Evolutionary conservation across 2,329 filamentous ascomycete genomes (phyloP).

Genomic region (Aspergillus cejpii): DNA sequence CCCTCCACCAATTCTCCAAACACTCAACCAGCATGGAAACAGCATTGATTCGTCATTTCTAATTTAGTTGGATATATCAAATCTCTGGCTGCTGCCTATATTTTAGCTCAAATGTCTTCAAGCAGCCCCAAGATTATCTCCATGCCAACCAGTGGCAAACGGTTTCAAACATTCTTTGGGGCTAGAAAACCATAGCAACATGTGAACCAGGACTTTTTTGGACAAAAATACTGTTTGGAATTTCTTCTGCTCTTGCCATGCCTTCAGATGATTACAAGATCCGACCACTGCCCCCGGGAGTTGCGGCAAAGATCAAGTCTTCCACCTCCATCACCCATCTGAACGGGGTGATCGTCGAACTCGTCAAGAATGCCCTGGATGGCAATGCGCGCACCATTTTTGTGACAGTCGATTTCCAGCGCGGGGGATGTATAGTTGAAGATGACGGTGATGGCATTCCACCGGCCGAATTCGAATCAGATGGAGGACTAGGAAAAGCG

Average conservation of each 20-base stretch:
- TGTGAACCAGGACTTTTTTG: background rate
- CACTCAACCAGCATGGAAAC: background rate
- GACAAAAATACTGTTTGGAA: background rate
- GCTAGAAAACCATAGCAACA: background rate
- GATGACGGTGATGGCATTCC: conserved; percentile 78
- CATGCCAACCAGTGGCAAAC: background rate
- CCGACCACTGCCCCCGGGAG: conserved; percentile 61
- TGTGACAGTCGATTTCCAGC: conserved; percentile 65
- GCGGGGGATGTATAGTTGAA: conserved; percentile 71
- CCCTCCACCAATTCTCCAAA: background rate
- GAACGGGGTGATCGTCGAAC: conserved; percentile 61
- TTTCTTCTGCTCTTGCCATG: conserved; percentile 17
- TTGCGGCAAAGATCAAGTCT: conserved; percentile 73
- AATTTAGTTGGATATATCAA: background rate
- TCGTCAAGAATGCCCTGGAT: conserved; percentile 81
- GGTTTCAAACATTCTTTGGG: background rate
- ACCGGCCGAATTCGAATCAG: conserved; percentile 62
- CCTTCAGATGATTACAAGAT: conserved; percentile 43
- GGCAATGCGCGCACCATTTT: conserved; percentile 63
- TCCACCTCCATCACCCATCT: conserved; percentile 72
- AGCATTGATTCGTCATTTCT: background rate
- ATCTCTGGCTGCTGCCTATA: background rate
- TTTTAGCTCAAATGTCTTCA: background rate
- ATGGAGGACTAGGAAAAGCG: conserved; percentile 64
- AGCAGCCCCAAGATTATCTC: background rate